phyloP scores from a whole-genome alignment of 305 asterid species.

The Fraxinus xanthoxyloides region DNA sequence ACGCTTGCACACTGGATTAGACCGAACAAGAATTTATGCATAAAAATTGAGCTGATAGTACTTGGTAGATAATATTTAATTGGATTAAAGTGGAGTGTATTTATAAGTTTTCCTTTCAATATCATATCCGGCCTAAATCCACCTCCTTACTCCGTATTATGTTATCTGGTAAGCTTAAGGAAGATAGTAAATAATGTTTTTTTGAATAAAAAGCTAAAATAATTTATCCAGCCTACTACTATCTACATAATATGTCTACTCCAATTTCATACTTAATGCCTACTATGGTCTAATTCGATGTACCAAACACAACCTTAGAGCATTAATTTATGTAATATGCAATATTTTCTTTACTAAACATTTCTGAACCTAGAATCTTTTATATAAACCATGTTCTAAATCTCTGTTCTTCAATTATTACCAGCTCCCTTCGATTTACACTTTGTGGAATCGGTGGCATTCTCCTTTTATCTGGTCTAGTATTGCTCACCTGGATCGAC shows the following conservation, averaged over 20 bases:
- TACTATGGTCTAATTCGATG: background rate
- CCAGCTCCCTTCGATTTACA: slow-evolving; percentile 55
- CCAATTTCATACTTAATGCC: background rate
- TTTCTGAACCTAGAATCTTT: background rate
- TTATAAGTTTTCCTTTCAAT: background rate
- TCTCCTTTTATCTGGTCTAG: slow-evolving; percentile 60
- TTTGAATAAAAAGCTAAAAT: background rate
- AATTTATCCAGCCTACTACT: background rate
- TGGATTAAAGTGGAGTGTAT: background rate
- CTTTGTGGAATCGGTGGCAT: slow-evolving; percentile 69
- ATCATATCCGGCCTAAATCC: background rate
- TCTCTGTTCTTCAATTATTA: slow-evolving; percentile 22
- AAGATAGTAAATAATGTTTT: background rate
- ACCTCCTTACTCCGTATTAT: background rate
- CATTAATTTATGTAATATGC: background rate
- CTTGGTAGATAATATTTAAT: background rate
- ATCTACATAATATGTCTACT: background rate
- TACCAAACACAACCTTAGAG: background rate
- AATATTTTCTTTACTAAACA: background rate
- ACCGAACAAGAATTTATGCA: background rate
- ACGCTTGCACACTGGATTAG: background rate
- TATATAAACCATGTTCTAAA: slow-evolving; percentile 8
- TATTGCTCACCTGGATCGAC: slow-evolving; percentile 61
- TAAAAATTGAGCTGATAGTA: background rate
- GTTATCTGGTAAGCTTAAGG: background rate